phyloP scores from a whole-genome alignment of 208 protist genomes.

The Trypanosoma cruzi region DNA sequence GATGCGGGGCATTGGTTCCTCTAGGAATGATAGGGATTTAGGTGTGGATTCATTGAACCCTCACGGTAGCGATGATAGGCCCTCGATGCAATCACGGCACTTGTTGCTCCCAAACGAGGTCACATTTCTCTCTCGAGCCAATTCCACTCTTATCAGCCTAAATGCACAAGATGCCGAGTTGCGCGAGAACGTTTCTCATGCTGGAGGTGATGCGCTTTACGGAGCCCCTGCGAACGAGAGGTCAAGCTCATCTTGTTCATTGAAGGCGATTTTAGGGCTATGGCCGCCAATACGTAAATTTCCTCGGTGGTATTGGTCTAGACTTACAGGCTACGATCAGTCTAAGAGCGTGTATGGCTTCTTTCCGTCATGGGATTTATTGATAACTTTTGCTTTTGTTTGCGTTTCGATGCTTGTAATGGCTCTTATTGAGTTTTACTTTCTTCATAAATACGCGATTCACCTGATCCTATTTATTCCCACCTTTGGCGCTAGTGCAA shows the following conservation, averaged over 20 bases:
- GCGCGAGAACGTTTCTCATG: neutral
- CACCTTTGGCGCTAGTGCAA: conserved; percentile 58
- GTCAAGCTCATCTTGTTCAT: neutral
- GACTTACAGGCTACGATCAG: conserved; percentile 60
- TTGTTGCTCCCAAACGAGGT: neutral
- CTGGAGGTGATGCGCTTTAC: neutral
- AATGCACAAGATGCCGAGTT: neutral
- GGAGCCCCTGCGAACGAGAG: neutral
- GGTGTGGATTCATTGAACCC: neutral
- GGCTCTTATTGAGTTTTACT: conserved; percentile 61
- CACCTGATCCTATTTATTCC: conserved; percentile 54
- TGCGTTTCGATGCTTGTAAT: conserved; percentile 52
- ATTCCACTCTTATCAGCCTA: neutral
- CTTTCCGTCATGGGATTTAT: conserved; percentile 43
- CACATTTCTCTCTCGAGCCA: neutral
- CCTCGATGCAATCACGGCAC: conserved; percentile 3
- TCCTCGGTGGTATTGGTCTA: conserved; percentile 55
- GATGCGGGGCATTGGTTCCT: too few relatives aligned
- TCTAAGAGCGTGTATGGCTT: conserved; percentile 54
- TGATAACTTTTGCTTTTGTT: conserved; percentile 54
- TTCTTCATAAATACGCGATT: conserved; percentile 43
- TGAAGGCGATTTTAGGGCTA: conserved; percentile 4
- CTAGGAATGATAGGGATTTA: neutral
- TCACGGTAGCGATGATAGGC: neutral
- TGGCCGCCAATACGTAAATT: conserved; percentile 40